These are phyloP conservation scores for Schizothecium vesticola DNA, from an alignment of 495 filamentous ascomycete species.

Conservation along the genomic window DNA sequence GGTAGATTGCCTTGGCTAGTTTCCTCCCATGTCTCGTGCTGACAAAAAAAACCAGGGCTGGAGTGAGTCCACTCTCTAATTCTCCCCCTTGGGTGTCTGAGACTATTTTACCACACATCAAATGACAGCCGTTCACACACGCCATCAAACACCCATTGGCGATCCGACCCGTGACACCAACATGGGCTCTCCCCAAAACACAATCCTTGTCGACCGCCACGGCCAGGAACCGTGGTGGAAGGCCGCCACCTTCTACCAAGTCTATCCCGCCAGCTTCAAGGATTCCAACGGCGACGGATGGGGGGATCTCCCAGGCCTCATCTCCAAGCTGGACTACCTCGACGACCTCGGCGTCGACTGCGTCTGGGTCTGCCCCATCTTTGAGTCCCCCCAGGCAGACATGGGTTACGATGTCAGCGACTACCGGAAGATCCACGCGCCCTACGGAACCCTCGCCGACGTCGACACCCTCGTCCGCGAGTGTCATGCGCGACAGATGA, in stretches of 20 bases:
- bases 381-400: slow-evolving; percentile 37
- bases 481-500: slow-evolving; percentile 58
- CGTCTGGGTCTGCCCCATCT: slow-evolving; percentile 63
- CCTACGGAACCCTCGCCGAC: slow-evolving; percentile 62
- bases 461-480: slow-evolving; percentile 53
- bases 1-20: background rate
- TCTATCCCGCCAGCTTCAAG: slow-evolving; percentile 64
- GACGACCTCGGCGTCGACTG: slow-evolving; percentile 58
- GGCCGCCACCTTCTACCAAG: slow-evolving; percentile 55
- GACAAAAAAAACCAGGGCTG: background rate
- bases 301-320: slow-evolving; percentile 64
- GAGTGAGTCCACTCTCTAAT: background rate
- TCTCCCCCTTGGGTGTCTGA: background rate
- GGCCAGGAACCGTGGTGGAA: slow-evolving; percentile 32
- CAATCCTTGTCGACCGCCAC: background rate
- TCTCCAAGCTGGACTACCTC: slow-evolving; percentile 62
- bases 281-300: slow-evolving; percentile 64
- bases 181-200: background rate
- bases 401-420: slow-evolving; percentile 66
- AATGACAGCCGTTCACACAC: background rate
- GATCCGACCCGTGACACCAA: background rate
- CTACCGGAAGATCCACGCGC: slow-evolving; percentile 55
- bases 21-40: background rate
- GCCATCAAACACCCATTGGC: background rate
- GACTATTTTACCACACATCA: background rate